Base-by-base conservation (phyloP, 2,329 filamentous ascomycete species). In the Lecanoromycetidae sp. region DNA sequence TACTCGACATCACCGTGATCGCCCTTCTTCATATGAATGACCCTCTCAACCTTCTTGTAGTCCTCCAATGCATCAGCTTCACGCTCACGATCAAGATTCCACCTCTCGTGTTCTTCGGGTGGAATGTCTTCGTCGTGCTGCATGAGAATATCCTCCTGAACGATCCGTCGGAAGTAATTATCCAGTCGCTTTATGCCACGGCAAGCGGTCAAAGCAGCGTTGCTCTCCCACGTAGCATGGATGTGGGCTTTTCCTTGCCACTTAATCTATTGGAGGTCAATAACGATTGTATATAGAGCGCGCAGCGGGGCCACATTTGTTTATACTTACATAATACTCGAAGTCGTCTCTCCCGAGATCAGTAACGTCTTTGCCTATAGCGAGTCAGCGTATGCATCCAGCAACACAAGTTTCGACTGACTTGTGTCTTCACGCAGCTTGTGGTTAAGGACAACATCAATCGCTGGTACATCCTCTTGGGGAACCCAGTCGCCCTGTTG, bases 211-310 rank as follows among this genome's bases (percentile, higher is more conserved):
- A 95, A 76, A 17, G 72, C 76, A 46, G 85, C 80, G 50, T 82
- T 81, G 0, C 80, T 81, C 64, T 96, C 88, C 90, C 91, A 98
- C 0, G 87, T 94, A 48, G 93, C 85, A 68, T 98, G 91, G 57
- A 94, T 81, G 62, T 98, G 87, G 9, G 91, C 94, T 65, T 87
- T 86, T 55, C 82, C 86, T 65, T 95, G 86, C 91, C 93, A 98
- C 69, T 98, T 98, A 65, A 98, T 87, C 65, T 82, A 77, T 57
- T 25, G 22, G 9, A 41, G 10, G 26, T 42, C 19, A 32, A 20
- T 25, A 26, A 33, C 32, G 43, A 29, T 42, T 40, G 33, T 29
- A 36, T 33, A 13, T 8, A n/a, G 19, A 27, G 10, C 10, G 5
- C 15, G 13, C 15, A 17, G 25, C n/a, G n/a, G n/a, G n/a, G n/a